Evolutionary conservation across 371 early-diverging fungal species (phyloP), one percentile per base, ranked within the genome.

Genomic region (Zychaea mexicana): DNA sequence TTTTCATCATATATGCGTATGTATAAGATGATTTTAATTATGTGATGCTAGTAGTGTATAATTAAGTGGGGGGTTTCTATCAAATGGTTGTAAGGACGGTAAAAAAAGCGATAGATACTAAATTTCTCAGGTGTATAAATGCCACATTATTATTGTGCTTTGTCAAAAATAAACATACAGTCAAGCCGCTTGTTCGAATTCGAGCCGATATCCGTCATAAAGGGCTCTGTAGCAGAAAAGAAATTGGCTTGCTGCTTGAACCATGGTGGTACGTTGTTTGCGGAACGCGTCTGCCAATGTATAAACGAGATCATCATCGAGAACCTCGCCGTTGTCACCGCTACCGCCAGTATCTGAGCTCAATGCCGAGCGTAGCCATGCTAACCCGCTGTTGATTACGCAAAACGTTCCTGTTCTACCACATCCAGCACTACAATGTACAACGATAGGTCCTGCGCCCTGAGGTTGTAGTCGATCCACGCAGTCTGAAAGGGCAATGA

Each of bases 331-430:
- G n/a, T n/a, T n/a, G n/a, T 39, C 45, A n/a, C 2, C n/a, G 13
- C n/a, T 52, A 61, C 26, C n/a, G 36, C 24, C 10, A 12, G 64
- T 76, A 0, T 87, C 77, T 19, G n/a, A 15, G 8, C 19, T 19
- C 19, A 31, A 9, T 33, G 52, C 26, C 45, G 19, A 33, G 8
- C 59, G 28, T 21, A 67, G 32, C 52, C 53, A 59, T 8, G 60
- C 54, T 21, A 65, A 54, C n/a, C 61, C 73, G 1, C 66, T 59
- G 60, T 77, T 75, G 26, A 79, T 46, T 5, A 77, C 73, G 64
- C 94, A 94, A 74, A 98, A 98, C 0, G 96, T 94, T 2, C 99
- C 99, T 0, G 99, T 97, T 32, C 99, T 83, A 3, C 99, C 99
- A 68, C 97, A 96, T 5, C 99, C 99, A 7, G 99, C 99, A 66